Base-by-base conservation (phyloP, 371 early-diverging fungal species). In the Mucor irregularis region DNA sequence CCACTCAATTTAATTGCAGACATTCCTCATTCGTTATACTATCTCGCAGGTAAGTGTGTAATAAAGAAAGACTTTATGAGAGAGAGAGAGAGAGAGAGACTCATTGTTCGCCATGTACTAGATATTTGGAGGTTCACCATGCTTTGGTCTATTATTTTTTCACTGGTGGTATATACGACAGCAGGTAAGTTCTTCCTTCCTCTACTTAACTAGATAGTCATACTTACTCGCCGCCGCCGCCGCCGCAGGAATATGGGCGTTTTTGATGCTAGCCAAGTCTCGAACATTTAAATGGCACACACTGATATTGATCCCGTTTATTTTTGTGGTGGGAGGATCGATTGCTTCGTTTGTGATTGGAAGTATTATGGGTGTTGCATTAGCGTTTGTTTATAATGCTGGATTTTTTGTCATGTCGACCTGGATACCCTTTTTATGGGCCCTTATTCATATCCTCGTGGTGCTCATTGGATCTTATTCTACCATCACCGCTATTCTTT, bases 361-460 rank as follows among this genome's bases (percentile, higher is more conserved):
- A 3, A 78, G 80, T 56, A 73, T 84, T 34, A 74, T 84, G 25
- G 86, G 86, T 16, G 68, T 81, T 22, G 85, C 83, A 6, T 68
- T 87, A 13, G 78, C 79, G 1, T 69, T 78, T 50, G 76, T 87
- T 1, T 87, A 87, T 53, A 80, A 78, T 49, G 73, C 86, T 25
- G 87, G 87, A 1, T 72, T 75, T 39, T 87, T 85, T 64, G 76
- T 75, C 61, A 84, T 87, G 86, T 81, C 85, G 3, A 82, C 84
- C 10, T 87, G 87, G 87, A 78, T 84, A 21, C 87, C 87, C 1
- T 81, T 84, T 43, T 61, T 87, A 33, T 87, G 87, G 86, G 82
- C 80, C n/a, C 63, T 87, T 11, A 81, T 85, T 40, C 86, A 87
- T 61, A 79, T 83, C 0, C 58, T 87, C 10, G 66, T 85, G 17